These are phyloP conservation scores for Tylopilus intermedius DNA, from an alignment of 768 basidiomycete genomes.

Conservation along the genomic window DNA sequence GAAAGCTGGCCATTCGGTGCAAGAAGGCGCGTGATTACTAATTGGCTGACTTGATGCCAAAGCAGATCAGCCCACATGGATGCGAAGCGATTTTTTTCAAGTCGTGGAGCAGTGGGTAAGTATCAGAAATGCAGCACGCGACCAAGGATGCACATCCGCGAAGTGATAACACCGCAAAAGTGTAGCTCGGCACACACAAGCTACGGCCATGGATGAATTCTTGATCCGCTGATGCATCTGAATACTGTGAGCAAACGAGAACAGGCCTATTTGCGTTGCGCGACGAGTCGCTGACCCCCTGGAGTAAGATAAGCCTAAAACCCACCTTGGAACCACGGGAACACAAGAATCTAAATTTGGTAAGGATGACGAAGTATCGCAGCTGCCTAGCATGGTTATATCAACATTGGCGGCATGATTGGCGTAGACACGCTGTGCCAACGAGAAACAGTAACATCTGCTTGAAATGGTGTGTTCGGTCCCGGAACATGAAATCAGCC, in stretches of 20 bases:
- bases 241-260: background rate
- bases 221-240: background rate
- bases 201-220: background rate
- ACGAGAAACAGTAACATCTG: background rate
- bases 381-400: background rate
- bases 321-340: background rate
- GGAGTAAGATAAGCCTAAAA: background rate
- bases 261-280: background rate
- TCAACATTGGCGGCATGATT: background rate
- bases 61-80: constrained; percentile 5
- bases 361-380: background rate
- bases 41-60: background rate
- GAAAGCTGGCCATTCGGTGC: background rate
- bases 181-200: background rate
- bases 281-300: background rate
- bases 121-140: background rate
- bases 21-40: background rate
- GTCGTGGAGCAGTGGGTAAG: background rate
- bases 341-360: background rate
- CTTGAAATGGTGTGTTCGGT: background rate
- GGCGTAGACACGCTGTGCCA: background rate
- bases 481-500: background rate
- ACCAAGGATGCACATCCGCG: background rate
- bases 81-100: background rate
- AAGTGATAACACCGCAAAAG: background rate